These are phyloP conservation scores for Silene coronaria DNA, from an alignment of 179 eudicot species.

Conservation along the genomic window DNA sequence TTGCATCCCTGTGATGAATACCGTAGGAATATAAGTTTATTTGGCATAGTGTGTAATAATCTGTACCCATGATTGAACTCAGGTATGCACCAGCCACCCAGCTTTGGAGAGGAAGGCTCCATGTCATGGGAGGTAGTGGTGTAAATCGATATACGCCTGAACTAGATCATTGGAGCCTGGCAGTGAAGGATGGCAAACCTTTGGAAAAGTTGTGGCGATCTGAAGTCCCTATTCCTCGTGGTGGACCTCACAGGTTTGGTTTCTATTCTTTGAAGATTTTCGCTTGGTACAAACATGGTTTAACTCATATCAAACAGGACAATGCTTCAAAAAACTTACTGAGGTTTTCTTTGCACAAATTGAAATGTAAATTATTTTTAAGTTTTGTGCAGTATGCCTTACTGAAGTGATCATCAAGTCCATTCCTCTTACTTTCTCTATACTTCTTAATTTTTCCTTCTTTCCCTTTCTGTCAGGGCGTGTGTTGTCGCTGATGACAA, in stretches of 20 bases:
- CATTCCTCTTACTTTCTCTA: not conserved
- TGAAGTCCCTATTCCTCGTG: conserved; percentile 95
- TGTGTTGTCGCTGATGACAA: conserved; percentile 75
- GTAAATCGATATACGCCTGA: conserved; percentile 73
- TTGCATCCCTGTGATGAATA: not conserved
- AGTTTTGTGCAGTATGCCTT: not conserved
- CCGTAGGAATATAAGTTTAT: not conserved
- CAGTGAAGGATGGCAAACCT: conserved; percentile 84
- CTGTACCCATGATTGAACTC: conserved; percentile 6
- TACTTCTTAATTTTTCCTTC: not conserved
- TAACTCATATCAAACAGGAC: not conserved
- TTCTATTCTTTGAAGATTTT: not conserved
- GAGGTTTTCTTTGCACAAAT: not conserved
- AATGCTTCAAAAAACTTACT: not conserved
- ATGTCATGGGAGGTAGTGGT: conserved; percentile 99
- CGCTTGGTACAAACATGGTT: not conserved
- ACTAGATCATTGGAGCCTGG: conserved; percentile 94
- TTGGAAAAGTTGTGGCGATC: conserved; percentile 80
- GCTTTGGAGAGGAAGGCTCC: conserved; percentile 96
- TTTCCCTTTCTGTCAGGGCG: conserved; percentile 48
- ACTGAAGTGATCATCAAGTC: not conserved
- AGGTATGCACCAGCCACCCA: conserved; percentile 98
- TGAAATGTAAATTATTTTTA: not conserved
- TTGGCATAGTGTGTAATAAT: no score
- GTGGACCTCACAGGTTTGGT: conserved; percentile 92